phyloP scores from a whole-genome alignment of 1,284 basidiomycete species.

The Sporisorium reilianum region DNA sequence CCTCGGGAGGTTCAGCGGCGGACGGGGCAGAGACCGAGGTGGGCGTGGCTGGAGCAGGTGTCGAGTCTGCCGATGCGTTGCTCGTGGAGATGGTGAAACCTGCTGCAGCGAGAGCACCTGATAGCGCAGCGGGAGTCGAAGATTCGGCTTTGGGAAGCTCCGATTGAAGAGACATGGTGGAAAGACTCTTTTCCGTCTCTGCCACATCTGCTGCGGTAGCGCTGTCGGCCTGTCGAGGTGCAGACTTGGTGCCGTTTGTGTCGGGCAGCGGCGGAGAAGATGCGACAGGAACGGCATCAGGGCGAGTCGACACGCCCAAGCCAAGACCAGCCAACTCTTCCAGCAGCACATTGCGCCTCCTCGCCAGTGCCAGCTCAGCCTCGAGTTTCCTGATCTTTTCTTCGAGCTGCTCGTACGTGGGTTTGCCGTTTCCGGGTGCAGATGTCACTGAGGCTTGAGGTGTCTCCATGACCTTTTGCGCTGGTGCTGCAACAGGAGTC shows the following conservation, averaged over 20 bases:
- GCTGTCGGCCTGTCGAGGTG: neutral
- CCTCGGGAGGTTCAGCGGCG: neutral
- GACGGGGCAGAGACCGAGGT: slow-evolving; percentile 2
- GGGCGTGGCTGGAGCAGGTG: slow-evolving; percentile 14
- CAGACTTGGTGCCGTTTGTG: neutral
- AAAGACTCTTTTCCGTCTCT: slow-evolving; percentile 6
- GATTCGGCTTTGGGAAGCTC: neutral
- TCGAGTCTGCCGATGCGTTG: slow-evolving; percentile 6
- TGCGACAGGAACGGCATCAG: neutral
- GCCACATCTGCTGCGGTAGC: neutral
- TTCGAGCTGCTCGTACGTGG: slow-evolving; percentile 44
- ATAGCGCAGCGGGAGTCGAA: slow-evolving; percentile 16
- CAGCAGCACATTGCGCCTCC: slow-evolving; percentile 34
- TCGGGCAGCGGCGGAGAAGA: slow-evolving; percentile 5
- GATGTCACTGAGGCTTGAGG: neutral
- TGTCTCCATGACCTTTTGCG: neutral
- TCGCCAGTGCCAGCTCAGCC: slow-evolving; percentile 42
- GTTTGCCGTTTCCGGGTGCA: slow-evolving; percentile 14
- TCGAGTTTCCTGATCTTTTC: slow-evolving; percentile 38
- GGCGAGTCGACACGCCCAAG: slow-evolving; percentile 24
- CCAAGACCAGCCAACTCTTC: slow-evolving; percentile 47
- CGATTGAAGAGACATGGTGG: slow-evolving; percentile 16
- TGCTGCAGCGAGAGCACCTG: slow-evolving; percentile 22
- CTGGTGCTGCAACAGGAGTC: slow-evolving; percentile 4
- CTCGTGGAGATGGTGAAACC: slow-evolving; percentile 21